A percentile compares a stretch with the other conserved stretches of the same genome.
Conservation (phyloP, 768 basidiomycete genomes). For the Trametes cinnabarina region DNA sequence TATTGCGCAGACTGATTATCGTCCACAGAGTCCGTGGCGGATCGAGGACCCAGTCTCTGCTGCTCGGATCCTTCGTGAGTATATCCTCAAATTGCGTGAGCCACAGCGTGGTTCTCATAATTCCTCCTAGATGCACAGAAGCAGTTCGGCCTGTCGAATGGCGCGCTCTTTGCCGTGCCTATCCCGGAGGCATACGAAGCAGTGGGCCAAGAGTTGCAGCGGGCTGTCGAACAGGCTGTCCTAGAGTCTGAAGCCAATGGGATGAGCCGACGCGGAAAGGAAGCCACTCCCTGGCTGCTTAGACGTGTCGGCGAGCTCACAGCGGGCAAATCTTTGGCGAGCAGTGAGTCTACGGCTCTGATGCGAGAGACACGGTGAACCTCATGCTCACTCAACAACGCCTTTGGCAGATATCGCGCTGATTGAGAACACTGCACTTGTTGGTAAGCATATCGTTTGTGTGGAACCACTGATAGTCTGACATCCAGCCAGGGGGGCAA, state of each 20-base stretch:
- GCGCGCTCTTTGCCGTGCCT: constrained; percentile 83
- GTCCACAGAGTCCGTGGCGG: constrained; percentile 72
- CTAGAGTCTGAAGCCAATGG: constrained; percentile 80
- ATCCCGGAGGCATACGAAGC: constrained; percentile 77
- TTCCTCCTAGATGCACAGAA: constrained; percentile 64
- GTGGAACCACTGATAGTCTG: not conserved
- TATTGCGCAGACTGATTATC: not conserved
- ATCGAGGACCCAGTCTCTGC: constrained; percentile 60
- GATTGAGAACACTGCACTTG: constrained; percentile 81
- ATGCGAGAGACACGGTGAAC: not conserved
- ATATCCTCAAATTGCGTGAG: not conserved
- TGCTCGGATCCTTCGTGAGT: constrained; percentile 73
- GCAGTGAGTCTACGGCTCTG: constrained; percentile 46
- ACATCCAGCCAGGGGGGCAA: constrained; percentile 52
- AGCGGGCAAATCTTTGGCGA: constrained; percentile 66
- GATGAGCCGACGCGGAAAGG: constrained; percentile 77
- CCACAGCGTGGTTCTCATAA: not conserved
- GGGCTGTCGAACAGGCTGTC: constrained; percentile 81
- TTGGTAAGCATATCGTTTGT: constrained; percentile 50
- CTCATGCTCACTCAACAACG: not conserved
- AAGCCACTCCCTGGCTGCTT: constrained; percentile 93
- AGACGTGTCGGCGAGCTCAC: constrained; percentile 80
- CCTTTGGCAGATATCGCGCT: constrained; percentile 71
- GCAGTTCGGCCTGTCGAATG: constrained; percentile 70
- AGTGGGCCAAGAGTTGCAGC: constrained; percentile 67